Conservation (phyloP, 1,284 basidiomycete species). For the Violaceomyces palustris region DNA sequence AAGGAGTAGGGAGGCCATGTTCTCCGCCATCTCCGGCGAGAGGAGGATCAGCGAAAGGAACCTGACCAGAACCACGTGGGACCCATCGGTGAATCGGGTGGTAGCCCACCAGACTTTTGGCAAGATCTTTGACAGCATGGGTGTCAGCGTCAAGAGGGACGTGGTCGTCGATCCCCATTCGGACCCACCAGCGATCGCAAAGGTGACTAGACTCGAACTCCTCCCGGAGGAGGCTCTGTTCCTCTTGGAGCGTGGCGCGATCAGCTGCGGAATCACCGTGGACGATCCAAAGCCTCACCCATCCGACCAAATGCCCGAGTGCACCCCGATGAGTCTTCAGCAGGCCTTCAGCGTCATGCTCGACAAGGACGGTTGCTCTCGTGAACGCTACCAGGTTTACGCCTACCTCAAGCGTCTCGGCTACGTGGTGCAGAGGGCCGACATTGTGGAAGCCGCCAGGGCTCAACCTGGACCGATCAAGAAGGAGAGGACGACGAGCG, state of each 20-base stretch:
- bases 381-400: conserved; percentile 86
- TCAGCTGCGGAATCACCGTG: conserved; percentile 59
- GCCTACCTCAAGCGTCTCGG: conserved; percentile 86
- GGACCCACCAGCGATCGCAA: not conserved
- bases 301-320: too few relatives aligned
- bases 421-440: conserved; percentile 73
- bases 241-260: conserved; percentile 73
- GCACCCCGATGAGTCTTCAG: conserved; percentile 72
- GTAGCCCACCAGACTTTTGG: conserved; percentile 36
- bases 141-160: conserved; percentile 17
- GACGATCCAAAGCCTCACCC: too few relatives aligned
- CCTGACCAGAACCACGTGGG: conserved; percentile 39
- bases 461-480: not conserved
- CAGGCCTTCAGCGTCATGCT: conserved; percentile 82
- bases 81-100: conserved; percentile 27
- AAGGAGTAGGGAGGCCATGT: conserved; percentile 74
- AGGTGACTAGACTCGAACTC: conserved; percentile 60
- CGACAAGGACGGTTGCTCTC: conserved; percentile 67
- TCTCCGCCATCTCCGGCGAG: conserved; percentile 68
- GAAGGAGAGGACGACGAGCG: conserved; percentile 1
- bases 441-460: conserved; percentile 23
- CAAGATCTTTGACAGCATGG: conserved; percentile 39
- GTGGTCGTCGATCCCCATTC: conserved; percentile 2
- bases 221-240: conserved; percentile 92
- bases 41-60: conserved; percentile 53